Percentiles rank a stretch among this genome's conserved stretches.
Evolutionary conservation across 108 stramenopile genomes (phyloP).

Genomic region (Pelagomonas calceolata): DNA sequence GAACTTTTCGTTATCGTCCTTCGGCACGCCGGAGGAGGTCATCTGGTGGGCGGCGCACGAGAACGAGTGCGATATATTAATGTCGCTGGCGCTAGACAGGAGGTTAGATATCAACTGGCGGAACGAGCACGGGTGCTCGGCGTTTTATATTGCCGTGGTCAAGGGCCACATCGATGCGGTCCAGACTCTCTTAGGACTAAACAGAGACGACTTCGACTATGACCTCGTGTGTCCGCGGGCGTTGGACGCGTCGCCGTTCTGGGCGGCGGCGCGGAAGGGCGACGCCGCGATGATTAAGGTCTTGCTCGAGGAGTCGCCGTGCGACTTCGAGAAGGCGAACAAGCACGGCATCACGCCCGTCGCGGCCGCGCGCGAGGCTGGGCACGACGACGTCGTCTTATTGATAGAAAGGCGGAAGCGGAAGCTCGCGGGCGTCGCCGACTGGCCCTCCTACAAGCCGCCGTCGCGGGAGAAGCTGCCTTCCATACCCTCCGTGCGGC

Average conservation of each 20-base stretch:
- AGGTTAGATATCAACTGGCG: neutral
- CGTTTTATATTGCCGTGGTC: neutral
- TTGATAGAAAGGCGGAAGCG: neutral
- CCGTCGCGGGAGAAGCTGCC: too few relatives aligned
- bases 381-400: neutral
- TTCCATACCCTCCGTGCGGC: too few relatives aligned
- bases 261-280: neutral
- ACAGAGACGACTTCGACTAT: too few relatives aligned
- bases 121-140: neutral
- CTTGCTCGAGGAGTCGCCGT: neutral
- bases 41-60: neutral
- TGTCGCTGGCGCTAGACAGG: neutral
- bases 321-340: neutral
- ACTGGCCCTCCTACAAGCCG: too few relatives aligned
- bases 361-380: neutral
- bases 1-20: too few relatives aligned
- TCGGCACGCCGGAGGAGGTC: neutral
- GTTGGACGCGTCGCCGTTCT: neutral
- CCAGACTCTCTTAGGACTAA: too few relatives aligned
- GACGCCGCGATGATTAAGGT: neutral
- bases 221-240: neutral
- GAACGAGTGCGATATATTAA: neutral
- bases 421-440: neutral
- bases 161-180: neutral
- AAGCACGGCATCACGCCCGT: neutral